Evolutionary conservation across 306 rosid species (phyloP).

Genomic region (Styphnolobium japonicum): DNA sequence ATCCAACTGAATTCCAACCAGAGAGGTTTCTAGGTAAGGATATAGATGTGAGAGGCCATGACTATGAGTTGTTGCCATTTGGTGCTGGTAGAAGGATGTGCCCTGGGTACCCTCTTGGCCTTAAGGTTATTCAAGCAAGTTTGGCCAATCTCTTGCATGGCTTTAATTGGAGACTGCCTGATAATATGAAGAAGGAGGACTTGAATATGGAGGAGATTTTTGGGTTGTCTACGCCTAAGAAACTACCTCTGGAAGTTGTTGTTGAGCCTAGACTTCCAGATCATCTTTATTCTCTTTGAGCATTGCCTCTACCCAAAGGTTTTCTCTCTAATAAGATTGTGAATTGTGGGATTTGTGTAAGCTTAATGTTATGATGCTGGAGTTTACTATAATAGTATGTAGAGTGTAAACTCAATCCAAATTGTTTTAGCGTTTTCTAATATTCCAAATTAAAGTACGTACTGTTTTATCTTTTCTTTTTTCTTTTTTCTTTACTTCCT

Average conservation of each 20-base stretch:
- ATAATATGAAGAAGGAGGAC: constrained; percentile 41
- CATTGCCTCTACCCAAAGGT: neutral
- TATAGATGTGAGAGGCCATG: constrained; percentile 70
- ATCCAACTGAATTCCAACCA: constrained; percentile 57
- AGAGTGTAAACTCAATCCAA: too few relatives aligned
- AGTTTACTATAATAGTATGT: too few relatives aligned
- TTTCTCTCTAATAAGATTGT: neutral
- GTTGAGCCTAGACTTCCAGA: constrained; percentile 60
- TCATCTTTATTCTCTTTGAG: constrained; percentile 45
- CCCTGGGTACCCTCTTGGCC: constrained; percentile 75
- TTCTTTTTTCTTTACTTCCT: too few relatives aligned
- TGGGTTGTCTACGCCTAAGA: constrained; percentile 67
- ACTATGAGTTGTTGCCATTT: constrained; percentile 75
- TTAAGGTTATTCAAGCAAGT: constrained; percentile 73
- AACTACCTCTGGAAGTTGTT: constrained; percentile 44
- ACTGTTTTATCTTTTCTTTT: too few relatives aligned
- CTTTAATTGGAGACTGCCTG: constrained; percentile 63
- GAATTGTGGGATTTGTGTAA: neutral
- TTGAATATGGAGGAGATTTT: constrained; percentile 71
- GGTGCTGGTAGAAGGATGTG: constrained; percentile 93
- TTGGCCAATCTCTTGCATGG: constrained; percentile 86
- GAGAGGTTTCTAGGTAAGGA: constrained; percentile 58
- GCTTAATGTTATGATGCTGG: neutral
- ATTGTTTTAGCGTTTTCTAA: too few relatives aligned
- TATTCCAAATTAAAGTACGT: too few relatives aligned